Base-by-base conservation (phyloP, 2,329 filamentous ascomycete genomes). In the Exophiala lecanii-corni region DNA sequence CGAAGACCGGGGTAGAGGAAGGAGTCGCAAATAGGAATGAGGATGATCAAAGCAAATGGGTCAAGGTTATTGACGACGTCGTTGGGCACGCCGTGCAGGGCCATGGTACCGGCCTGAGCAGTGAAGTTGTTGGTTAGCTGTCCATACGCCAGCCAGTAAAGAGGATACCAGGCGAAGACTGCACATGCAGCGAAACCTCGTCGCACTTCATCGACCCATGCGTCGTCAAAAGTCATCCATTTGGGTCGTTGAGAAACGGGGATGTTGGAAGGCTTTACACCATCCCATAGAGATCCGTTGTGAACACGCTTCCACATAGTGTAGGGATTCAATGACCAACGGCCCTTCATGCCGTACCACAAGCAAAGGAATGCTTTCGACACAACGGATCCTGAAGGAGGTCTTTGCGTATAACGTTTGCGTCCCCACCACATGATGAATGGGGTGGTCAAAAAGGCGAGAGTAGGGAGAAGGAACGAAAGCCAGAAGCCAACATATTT, bases 161-260 rank as follows among this genome's bases (percentile, higher is more conserved):
- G 62, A n/a, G 71, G 71, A 26, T 40, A 89, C 20, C 36, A 39
- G 21, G 5, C 3, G 36, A 39, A 39, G 42, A 87, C 82, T 51
- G 76, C 73, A 69, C 82, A 85, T 43, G 82, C 82, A 55, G 75
- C 71, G 45, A 85, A 69, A 47, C 83, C 84, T 63, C 84, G 81
- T 39, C 73, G 72, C 38, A 89, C 79, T 59, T 89, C 82, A 59
- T 88, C 84, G 20, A 91, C 85, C 84, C 85, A 91, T 39, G 79
- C 78, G 54, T 91, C 86, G 49, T 91, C 85, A 54, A 89, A 89
- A 0, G 81, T 84, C 82, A 89, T 89, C 83, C 84, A 89, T 0
- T 36, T 26, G 4, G 50, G 50, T 31, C 79, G 79, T 50, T 71
- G 61, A 1, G 62, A 62, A 21, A 73, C 67, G 10, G 73, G 66